These are phyloP conservation scores for Blyttiomyces sp. DNA, from an alignment of 371 early-diverging fungal species.

Conservation along the genomic window DNA sequence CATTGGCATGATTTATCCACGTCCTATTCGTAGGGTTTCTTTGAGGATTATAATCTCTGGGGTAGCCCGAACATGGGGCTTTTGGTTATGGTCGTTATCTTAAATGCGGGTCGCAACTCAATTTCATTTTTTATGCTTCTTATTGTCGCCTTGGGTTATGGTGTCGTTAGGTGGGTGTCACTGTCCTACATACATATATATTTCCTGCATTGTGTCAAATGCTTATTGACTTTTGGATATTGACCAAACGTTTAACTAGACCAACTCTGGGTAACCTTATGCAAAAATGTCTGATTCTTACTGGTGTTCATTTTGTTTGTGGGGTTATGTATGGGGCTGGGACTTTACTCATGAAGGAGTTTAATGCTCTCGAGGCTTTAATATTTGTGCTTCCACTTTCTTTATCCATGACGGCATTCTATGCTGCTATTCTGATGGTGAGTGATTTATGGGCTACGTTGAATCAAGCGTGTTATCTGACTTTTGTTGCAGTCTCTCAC, in stretches of 20 bases:
- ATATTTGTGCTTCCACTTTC: conserved; percentile 85
- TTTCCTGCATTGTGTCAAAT: background rate
- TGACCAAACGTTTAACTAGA: conserved; percentile 37
- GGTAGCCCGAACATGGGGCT: conserved; percentile 13
- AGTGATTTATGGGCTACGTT: conserved; percentile 15
- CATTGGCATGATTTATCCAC: background rate
- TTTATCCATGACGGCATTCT: conserved; percentile 86
- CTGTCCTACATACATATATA: background rate
- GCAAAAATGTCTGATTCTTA: conserved; percentile 76
- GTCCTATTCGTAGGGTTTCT: conserved; percentile 16
- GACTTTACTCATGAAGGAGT: conserved; percentile 71
- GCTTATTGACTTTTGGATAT: background rate
- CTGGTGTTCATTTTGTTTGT: conserved; percentile 79
- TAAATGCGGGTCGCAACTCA: conserved; percentile 88
- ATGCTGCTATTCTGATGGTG: conserved; percentile 75
- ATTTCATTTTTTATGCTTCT: conserved; percentile 92
- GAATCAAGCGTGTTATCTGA: conserved; percentile 39
- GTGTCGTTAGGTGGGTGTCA: conserved; percentile 74
- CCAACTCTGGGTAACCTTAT: conserved; percentile 88
- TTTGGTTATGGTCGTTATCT: conserved; percentile 59
- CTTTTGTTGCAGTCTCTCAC: conserved; percentile 40
- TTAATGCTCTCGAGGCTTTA: conserved; percentile 63
- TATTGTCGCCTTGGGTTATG: conserved; percentile 92
- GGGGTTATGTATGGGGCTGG: conserved; percentile 85
- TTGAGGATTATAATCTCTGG: conserved; percentile 23